Percentiles rank a stretch among this genome's conserved stretches.
phyloP scores from a whole-genome alignment of 2,329 filamentous ascomycete genomes.

The Sclerotiophoma versabilis region DNA sequence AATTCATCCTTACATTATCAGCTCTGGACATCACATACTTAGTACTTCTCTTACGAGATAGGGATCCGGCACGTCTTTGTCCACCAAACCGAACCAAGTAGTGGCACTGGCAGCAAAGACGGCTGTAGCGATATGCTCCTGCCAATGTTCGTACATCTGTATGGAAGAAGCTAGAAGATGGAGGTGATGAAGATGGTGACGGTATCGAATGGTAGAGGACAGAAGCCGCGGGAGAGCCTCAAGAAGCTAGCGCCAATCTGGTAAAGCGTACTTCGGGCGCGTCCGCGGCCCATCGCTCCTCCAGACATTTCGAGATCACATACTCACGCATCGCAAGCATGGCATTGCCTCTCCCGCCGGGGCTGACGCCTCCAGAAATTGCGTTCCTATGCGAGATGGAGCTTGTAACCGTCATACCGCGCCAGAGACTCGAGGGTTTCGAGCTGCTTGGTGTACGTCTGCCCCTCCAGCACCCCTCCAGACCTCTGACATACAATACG shows the following conservation, averaged over 20 bases:
- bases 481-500: background rate
- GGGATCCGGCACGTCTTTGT: constrained; percentile 60
- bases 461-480: constrained; percentile 43
- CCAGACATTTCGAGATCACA: constrained; percentile 14
- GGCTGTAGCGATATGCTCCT: constrained; percentile 33
- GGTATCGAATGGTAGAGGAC: constrained; percentile 16
- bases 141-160: constrained; percentile 26
- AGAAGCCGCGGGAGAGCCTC: constrained; percentile 22
- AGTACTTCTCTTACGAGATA: constrained; percentile 59
- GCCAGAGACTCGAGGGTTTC: constrained; percentile 86
- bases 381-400: constrained; percentile 98
- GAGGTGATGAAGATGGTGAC: constrained; percentile 6
- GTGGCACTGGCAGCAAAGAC: constrained; percentile 31
- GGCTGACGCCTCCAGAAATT: constrained; percentile 84
- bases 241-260: constrained; percentile 28
- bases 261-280: constrained; percentile 22
- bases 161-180: background rate
- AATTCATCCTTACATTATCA: constrained; percentile 71
- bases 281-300: constrained; percentile 18
- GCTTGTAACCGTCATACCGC: constrained; percentile 88
- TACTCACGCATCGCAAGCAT: constrained; percentile 52
- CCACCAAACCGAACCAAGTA: constrained; percentile 50
- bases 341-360: constrained; percentile 68
- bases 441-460: constrained; percentile 84
- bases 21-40: background rate